Evolutionary conservation across 495 filamentous ascomycete genomes (phyloP).

Genomic region (Daldinia grandis): DNA sequence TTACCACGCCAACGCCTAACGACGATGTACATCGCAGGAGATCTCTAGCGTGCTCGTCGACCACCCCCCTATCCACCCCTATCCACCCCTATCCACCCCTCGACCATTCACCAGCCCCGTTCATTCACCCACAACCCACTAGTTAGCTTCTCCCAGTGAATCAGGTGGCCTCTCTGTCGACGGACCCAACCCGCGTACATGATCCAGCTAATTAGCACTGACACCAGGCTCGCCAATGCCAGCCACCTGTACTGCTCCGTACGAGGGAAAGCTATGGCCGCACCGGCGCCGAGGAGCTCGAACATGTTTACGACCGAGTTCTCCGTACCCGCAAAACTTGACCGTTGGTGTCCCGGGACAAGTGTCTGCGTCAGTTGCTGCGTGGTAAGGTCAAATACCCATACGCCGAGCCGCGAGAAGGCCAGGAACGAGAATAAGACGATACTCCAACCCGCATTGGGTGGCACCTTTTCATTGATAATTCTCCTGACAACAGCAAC

Average conservation of each 20-base stretch:
- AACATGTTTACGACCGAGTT: slow-evolving; percentile 52
- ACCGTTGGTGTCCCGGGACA: slow-evolving; percentile 45
- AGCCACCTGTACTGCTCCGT: slow-evolving; percentile 55
- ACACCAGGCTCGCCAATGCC: slow-evolving; percentile 46
- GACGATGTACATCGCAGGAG: background rate
- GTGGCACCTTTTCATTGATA: slow-evolving; percentile 11
- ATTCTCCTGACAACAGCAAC: slow-evolving; percentile 1
- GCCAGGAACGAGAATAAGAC: slow-evolving; percentile 54
- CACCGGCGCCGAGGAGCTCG: slow-evolving; percentile 49
- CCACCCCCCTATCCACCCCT: background rate
- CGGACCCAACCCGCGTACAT: slow-evolving; percentile 55
- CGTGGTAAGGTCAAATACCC: slow-evolving; percentile 57
- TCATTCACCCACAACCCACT: slow-evolving; percentile 12
- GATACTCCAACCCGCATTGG: slow-evolving; percentile 42
- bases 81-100: background rate
- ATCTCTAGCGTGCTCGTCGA: background rate
- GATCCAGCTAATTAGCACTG: slow-evolving; percentile 46
- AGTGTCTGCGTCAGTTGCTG: slow-evolving; percentile 57
- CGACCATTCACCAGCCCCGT: slow-evolving; percentile 5
- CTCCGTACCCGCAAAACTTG: slow-evolving; percentile 57
- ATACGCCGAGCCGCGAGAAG: slow-evolving; percentile 55
- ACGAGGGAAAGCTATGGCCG: slow-evolving; percentile 48
- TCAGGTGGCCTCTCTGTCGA: slow-evolving; percentile 39
- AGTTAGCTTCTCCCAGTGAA: slow-evolving; percentile 45
- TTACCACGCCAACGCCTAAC: background rate